Evolutionary conservation across 2,329 filamentous ascomycete genomes (phyloP), one percentile per base, ranked within the genome.

Genomic region (Monilinia laxa): DNA sequence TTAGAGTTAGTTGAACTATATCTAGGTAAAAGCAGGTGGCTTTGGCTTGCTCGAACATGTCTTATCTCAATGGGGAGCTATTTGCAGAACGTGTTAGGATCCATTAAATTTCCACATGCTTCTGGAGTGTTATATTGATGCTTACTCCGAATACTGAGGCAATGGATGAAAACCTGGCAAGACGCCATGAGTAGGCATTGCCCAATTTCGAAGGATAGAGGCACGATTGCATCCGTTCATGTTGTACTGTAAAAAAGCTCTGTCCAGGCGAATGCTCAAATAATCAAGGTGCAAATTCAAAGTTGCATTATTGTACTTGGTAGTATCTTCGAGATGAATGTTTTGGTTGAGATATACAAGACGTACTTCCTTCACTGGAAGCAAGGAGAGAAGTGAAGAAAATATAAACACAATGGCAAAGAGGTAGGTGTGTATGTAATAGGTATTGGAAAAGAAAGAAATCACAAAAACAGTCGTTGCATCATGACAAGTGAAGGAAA

Each of bases 191-290:
- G 62, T 68, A 69, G 69, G 70, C 68, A 65, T 65, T 69, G 68
- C 71, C 71, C 68, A 70, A 66, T 74, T 66, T 75, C 68, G 68
- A 74, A 65, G 69, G 64, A 68, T 66, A 70, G 64, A 70, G 65
- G 69, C 71, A 66, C 71, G 71, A 74, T 75, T 75, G 75, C 75
- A 76, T 76, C 71, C 75, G 74, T 75, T 75, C 64, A 66, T 66
- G n/a, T 66, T 66, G 64, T 63, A 66, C 58, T 47, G 57, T 23
- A 49, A 18, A 59, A 59, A 23, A 62, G 25, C 47, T 52, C 47
- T 52, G 28, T 62, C 59, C 20, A 40, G 45, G 49, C 45, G 45
- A 25, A 51, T 11, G 49, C 49, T 51, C 12, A 51, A 51, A 55
- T 31, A 53, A 53, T 62, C 31, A 62, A 28, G 14, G 52, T 40